These are phyloP conservation scores for Lepiota subincarnata DNA, from an alignment of 768 basidiomycete species.

Conservation along the genomic window DNA sequence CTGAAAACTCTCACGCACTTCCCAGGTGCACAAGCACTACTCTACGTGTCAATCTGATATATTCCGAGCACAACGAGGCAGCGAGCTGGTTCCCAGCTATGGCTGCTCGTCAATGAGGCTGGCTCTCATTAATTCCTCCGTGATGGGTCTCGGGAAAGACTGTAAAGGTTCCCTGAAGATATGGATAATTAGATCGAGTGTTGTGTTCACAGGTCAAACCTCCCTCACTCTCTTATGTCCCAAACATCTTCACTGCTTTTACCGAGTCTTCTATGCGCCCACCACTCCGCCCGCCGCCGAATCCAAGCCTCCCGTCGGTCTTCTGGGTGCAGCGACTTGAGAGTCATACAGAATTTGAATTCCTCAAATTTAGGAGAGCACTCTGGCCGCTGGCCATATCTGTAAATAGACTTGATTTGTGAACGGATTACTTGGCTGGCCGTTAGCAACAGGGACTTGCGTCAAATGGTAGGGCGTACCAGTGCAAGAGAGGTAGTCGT, in stretches of 20 bases:
- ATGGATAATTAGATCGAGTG: not conserved
- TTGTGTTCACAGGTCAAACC: not conserved
- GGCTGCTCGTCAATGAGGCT: conserved; percentile 10
- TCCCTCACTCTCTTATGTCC: conserved; percentile 76
- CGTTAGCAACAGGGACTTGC: conserved; percentile 5
- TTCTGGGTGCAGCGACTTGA: conserved; percentile 75
- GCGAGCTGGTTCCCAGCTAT: too few relatives aligned
- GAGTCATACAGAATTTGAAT: conserved; percentile 91
- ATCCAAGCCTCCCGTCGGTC: conserved; percentile 83
- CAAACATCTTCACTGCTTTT: conserved; percentile 95
- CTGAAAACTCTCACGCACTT: not conserved
- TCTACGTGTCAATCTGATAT: too few relatives aligned
- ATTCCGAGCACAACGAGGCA: too few relatives aligned
- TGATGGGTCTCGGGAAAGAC: conserved; percentile 43
- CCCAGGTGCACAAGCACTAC: too few relatives aligned
- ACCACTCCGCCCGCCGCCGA: conserved; percentile 85
- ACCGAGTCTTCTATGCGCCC: conserved; percentile 71
- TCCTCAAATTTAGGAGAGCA: conserved; percentile 82
- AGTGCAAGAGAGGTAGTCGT: conserved; percentile 69
- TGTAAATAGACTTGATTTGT: conserved; percentile 83
- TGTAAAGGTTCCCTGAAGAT: conserved; percentile 42
- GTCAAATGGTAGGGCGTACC: conserved; percentile 31
- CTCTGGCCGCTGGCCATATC: conserved; percentile 69
- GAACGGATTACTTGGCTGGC: conserved; percentile 57
- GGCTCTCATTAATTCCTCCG: conserved; percentile 18